Percentiles rank a stretch among this genome's conserved stretches.
Evolutionary conservation across 2,329 filamentous ascomycete genomes (phyloP).

Genomic region (Davidsoniella australis): DNA sequence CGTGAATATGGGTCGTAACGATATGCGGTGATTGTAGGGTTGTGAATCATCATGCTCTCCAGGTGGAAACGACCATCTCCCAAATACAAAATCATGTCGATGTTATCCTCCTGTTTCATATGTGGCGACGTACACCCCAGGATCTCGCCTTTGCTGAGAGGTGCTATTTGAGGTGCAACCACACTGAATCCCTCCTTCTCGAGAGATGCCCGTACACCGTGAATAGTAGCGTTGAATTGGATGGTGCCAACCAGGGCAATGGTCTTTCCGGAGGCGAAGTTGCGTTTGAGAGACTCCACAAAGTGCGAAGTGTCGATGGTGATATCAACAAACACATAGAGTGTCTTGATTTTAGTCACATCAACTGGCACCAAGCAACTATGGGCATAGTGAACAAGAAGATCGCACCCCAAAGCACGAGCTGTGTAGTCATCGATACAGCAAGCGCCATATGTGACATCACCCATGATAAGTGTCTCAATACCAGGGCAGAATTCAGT

Average conservation of each 20-base stretch:
- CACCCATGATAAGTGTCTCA: slow-evolving; percentile 95
- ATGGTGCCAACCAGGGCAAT: slow-evolving; percentile 93
- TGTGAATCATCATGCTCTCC: slow-evolving; percentile 98
- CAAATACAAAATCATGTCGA: slow-evolving; percentile 73
- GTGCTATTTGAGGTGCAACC: slow-evolving; percentile 79
- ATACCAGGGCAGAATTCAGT: slow-evolving; percentile 83
- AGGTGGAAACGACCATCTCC: slow-evolving; percentile 91
- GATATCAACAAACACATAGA: slow-evolving; percentile 98
- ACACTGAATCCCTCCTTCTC: slow-evolving; percentile 74
- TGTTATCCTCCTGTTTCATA: slow-evolving; percentile 36
- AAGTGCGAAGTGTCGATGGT: slow-evolving; percentile 84
- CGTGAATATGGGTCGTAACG: slow-evolving; percentile 93
- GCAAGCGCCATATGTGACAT: slow-evolving; percentile 95
- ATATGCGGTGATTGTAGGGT: slow-evolving; percentile 78
- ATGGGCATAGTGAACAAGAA: slow-evolving; percentile 93
- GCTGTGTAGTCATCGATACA: slow-evolving; percentile 98
- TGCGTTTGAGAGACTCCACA: slow-evolving; percentile 69
- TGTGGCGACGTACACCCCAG: slow-evolving; percentile 88
- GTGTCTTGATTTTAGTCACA: slow-evolving; percentile 87
- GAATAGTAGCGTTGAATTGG: slow-evolving; percentile 94
- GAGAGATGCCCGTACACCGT: slow-evolving; percentile 61
- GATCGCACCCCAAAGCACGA: slow-evolving; percentile 77
- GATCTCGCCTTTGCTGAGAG: slow-evolving; percentile 87
- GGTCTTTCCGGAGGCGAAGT: slow-evolving; percentile 70
- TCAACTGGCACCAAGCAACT: slow-evolving; percentile 92